Evolutionary conservation across 148 eudicot species (phyloP).

Genomic region (Rhododendron simsii): DNA sequence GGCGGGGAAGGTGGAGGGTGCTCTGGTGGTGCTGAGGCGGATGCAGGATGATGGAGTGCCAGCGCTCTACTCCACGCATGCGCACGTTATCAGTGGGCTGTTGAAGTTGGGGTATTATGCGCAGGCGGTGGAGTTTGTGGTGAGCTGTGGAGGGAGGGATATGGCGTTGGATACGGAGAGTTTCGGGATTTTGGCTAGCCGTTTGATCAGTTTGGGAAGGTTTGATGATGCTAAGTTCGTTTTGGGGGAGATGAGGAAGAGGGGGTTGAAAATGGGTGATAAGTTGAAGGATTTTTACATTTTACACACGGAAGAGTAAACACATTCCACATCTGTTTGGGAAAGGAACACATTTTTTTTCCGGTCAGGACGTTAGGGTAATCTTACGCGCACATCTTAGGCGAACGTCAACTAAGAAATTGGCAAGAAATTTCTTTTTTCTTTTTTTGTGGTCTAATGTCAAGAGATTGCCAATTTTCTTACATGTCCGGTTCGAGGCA

Average conservation of each 20-base stretch:
- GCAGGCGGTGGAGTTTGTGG: slow-evolving; percentile 58
- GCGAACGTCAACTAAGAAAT: too few species aligned
- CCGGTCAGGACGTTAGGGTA: too few species aligned
- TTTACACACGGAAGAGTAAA: too few species aligned
- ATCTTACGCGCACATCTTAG: too few species aligned
- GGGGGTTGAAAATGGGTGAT: slow-evolving; percentile 32
- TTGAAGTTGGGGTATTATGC: slow-evolving; percentile 35
- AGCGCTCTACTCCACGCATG: slow-evolving; percentile 33
- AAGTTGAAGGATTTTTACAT: slow-evolving; percentile 31
- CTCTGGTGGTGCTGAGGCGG: slow-evolving; percentile 40
- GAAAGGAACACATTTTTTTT: too few species aligned
- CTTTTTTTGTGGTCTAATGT: too few species aligned
- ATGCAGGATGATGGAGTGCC: slow-evolving; percentile 38
- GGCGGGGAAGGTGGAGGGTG: slow-evolving; percentile 55
- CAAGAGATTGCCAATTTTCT: too few species aligned
- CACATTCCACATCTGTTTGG: too few species aligned
- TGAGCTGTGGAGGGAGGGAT: slow-evolving; percentile 38
- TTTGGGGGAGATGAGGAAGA: slow-evolving; percentile 42
- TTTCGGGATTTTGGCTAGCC: slow-evolving; percentile 39
- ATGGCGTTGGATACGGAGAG: slow-evolving; percentile 33
- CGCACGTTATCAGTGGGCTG: slow-evolving; percentile 41
- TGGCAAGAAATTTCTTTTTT: too few species aligned
- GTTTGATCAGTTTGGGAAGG: slow-evolving; percentile 37
- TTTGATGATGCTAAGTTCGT: slow-evolving; percentile 44
- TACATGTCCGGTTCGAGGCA: too few species aligned